phyloP scores from a whole-genome alignment of 148 eudicot species.

The Cornus suecica region DNA sequence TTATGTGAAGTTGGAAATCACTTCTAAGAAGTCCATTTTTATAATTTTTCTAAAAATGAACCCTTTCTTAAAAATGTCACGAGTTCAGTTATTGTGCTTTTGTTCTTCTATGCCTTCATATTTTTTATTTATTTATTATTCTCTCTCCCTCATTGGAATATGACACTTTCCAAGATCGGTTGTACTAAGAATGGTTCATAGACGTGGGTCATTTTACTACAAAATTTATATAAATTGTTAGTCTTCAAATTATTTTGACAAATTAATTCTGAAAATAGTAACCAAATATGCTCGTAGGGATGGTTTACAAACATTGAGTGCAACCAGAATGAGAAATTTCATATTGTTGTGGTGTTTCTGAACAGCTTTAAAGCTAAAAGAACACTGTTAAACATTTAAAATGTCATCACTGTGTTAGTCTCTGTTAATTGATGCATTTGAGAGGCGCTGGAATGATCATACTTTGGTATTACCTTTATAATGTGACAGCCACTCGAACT shows the following conservation, averaged over 20 bases:
- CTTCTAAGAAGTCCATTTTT: background rate
- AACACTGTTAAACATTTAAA: background rate
- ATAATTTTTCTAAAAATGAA: background rate
- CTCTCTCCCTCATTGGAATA: no score
- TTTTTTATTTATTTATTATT: background rate
- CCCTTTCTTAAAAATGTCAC: background rate
- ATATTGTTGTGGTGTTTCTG: background rate
- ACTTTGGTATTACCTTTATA: no score
- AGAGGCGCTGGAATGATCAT: no score
- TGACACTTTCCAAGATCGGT: background rate
- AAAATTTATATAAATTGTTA: background rate
- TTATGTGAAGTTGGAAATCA: background rate
- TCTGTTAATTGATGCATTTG: no score
- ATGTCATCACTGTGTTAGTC: no score
- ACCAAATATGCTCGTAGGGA: background rate
- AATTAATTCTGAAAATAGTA: background rate
- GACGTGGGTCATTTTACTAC: background rate
- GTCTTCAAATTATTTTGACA: background rate
- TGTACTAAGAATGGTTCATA: background rate
- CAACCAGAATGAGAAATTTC: background rate
- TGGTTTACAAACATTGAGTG: background rate
- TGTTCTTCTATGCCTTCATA: no score
- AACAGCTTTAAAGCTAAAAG: background rate
- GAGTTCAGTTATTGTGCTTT: background rate
- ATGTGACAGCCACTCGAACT: no score